Conservation (phyloP, 202 grass and related monocot species). For the Schoenoplectus triqueter region DNA sequence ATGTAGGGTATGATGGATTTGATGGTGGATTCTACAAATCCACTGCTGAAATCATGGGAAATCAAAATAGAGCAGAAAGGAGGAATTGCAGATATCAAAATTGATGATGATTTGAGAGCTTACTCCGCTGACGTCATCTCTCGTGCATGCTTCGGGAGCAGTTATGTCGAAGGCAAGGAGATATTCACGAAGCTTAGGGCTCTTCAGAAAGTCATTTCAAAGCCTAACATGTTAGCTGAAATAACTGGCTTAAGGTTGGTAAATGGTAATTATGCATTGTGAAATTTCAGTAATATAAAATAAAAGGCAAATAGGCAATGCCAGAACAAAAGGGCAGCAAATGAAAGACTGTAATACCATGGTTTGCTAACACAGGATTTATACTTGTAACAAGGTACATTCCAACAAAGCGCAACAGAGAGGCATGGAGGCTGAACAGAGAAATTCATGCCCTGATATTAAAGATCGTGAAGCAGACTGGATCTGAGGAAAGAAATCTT, state of each 20-base stretch:
- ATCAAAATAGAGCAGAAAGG: constrained; percentile 50
- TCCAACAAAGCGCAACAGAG: constrained; percentile 60
- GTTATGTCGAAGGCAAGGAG: constrained; percentile 81
- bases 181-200: constrained; percentile 84
- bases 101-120: constrained; percentile 81
- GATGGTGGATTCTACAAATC: constrained; percentile 81
- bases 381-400: constrained; percentile 50
- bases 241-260: constrained; percentile 79
- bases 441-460: constrained; percentile 75
- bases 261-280: constrained; percentile 26
- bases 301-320: constrained; percentile 4
- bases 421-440: constrained; percentile 73
- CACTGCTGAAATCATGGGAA: constrained; percentile 71
- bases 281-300: constrained; percentile 10
- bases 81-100: constrained; percentile 67
- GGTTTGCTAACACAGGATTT: background rate
- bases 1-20: constrained; percentile 89
- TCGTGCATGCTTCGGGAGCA: constrained; percentile 90
- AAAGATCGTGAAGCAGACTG: constrained; percentile 64
- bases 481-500: constrained; percentile 62
- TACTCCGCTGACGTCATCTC: constrained; percentile 95
- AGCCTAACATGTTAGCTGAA: constrained; percentile 85
- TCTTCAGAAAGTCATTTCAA: constrained; percentile 78
- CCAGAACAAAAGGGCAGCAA: background rate
- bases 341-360: background rate